Conservation (phyloP, 2,329 filamentous ascomycete genomes). For the Cytospora mali region DNA sequence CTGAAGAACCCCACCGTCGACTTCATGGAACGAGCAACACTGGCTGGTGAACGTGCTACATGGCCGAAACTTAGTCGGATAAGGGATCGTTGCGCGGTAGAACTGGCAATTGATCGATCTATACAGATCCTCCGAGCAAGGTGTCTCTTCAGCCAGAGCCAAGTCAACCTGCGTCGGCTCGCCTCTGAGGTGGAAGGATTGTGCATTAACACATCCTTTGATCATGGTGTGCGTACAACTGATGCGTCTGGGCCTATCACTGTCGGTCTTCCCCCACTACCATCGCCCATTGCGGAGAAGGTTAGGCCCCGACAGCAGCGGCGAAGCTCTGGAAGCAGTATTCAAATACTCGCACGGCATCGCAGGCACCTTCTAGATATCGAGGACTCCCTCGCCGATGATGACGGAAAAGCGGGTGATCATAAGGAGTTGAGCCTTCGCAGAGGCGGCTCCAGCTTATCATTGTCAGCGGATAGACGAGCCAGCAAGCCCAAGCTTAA, state of each 20-base stretch:
- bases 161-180: slow-evolving; percentile 59
- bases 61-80: slow-evolving; percentile 90
- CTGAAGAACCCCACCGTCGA: slow-evolving; percentile 82
- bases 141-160: slow-evolving; percentile 69
- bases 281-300: slow-evolving; percentile 5
- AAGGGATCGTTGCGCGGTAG: slow-evolving; percentile 84
- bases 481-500: slow-evolving; percentile 32
- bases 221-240: slow-evolving; percentile 29
- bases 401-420: slow-evolving; percentile 35
- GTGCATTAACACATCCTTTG: slow-evolving; percentile 21
- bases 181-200: slow-evolving; percentile 39
- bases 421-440: slow-evolving; percentile 32
- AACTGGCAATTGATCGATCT: slow-evolving; percentile 78
- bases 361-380: slow-evolving; percentile 40
- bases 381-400: slow-evolving; percentile 43
- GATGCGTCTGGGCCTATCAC: slow-evolving; percentile 22
- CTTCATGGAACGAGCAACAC: slow-evolving; percentile 80
- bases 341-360: slow-evolving; percentile 44
- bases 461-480: background rate
- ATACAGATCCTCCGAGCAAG: slow-evolving; percentile 69
- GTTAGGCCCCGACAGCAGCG: slow-evolving; percentile 38
- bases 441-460: slow-evolving; percentile 10
- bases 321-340: slow-evolving; percentile 54
- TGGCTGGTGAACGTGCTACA: slow-evolving; percentile 81
- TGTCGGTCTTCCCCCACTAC: slow-evolving; percentile 13